phyloP scores from a whole-genome alignment of 495 filamentous ascomycete genomes.

The Arthonia radiata region DNA sequence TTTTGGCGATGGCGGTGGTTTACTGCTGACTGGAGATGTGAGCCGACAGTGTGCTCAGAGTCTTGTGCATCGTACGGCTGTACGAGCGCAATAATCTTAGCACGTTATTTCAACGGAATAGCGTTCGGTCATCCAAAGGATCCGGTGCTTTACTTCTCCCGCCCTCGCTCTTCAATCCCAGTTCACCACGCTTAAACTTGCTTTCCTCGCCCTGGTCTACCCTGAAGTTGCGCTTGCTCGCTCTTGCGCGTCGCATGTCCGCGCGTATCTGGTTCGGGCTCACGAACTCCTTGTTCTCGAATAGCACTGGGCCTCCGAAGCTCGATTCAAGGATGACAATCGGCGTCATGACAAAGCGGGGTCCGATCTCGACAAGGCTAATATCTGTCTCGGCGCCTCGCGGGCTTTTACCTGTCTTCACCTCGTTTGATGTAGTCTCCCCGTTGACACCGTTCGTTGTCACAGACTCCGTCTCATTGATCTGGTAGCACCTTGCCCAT shows the following conservation, averaged over 20 bases:
- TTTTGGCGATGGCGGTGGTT: constrained; percentile 5
- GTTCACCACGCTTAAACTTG: constrained; percentile 42
- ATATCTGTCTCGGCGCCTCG: constrained; percentile 39
- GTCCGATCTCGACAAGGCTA: constrained; percentile 77
- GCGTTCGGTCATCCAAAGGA: constrained; percentile 51
- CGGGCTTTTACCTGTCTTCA: too few species aligned
- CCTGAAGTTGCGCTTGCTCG: constrained; percentile 44
- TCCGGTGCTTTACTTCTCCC: constrained; percentile 31
- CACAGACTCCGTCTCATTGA: constrained; percentile 49
- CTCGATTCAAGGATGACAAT: constrained; percentile 88
- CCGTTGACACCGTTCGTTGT: constrained; percentile 19
- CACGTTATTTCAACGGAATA: constrained; percentile 56
- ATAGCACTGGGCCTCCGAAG: constrained; percentile 91
- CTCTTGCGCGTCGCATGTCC: constrained; percentile 50
- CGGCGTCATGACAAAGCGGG: constrained; percentile 81
- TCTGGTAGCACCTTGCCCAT: constrained; percentile 89
- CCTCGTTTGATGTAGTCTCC: too few species aligned
- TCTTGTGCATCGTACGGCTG: not conserved
- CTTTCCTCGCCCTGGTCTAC: constrained; percentile 48
- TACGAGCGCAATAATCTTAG: not conserved
- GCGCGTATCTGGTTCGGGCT: constrained; percentile 81
- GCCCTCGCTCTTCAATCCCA: constrained; percentile 48
- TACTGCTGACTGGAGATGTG: constrained; percentile 2
- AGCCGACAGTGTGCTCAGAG: not conserved
- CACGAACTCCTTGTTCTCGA: constrained; percentile 97